Evolutionary conservation across 106 monocot species (phyloP), one percentile per base, ranked within the genome.

Genomic region (Dendrobium catenatum): DNA sequence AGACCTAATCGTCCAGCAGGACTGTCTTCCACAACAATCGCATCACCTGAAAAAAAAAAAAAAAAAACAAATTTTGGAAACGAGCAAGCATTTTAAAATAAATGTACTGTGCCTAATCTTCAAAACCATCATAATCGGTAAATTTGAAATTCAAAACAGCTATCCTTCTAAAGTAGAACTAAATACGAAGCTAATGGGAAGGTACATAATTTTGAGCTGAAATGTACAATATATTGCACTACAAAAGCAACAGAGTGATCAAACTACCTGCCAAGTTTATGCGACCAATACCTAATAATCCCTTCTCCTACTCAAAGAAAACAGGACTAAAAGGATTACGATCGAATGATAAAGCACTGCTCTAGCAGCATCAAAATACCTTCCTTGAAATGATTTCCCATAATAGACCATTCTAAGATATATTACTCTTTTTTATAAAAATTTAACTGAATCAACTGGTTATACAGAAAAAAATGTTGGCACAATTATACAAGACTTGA

Each of bases 1-100:
- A 92, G 85, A 77, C 94, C 96, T 40, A 97, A 68, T 6, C 84
- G 83, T 79, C 96, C 94, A 46, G 84, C 78, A 81, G 96, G 96
- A 83, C 94, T 94, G 31, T 94, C 96, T 64, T 83, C 90, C 47
- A 89, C 89, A 75, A 94, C 88, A 19, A 92, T 68, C 66, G 77
- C 33, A 41, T 84, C 70, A 20, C 95, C 95, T 96, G 79, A 31
- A 31, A 49, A 78, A 86, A n/a, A 51, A 13, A 13, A 31, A 31
- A 31, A 31, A 86, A n/a, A 51, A 13, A 13, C 16, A n/a, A 4
- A 26, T 70, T 70, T 37, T 20, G 33, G 3, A 15, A 70, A 70
- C 70, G 37, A 31, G 33, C 74, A 72, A 46, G 44, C 76, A 51
- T 17, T 73, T 73, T 40, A 20, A 73, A 73, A 40, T 17, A 2